phyloP scores from a whole-genome alignment of 371 early-diverging fungal genomes.

The Circinella umbellata region DNA sequence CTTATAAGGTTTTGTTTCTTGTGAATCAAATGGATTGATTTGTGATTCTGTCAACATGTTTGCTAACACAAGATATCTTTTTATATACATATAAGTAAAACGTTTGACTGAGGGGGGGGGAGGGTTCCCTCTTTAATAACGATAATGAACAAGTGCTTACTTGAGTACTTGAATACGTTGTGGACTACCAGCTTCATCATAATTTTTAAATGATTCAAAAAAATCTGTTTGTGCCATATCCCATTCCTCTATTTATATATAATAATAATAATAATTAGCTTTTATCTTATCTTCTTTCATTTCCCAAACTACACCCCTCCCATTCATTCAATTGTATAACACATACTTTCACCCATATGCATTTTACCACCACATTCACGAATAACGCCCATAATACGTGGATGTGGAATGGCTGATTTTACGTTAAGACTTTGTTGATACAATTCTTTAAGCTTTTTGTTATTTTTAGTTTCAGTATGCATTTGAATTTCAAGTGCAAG shows the following conservation, averaged over 20 bases:
- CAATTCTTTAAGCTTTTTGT: slow-evolving; percentile 84
- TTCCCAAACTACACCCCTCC: background rate
- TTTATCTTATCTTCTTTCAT: background rate
- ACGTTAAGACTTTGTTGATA: slow-evolving; percentile 89
- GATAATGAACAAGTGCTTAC: slow-evolving; percentile 41
- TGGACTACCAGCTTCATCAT: slow-evolving; percentile 94
- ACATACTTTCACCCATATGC: slow-evolving; percentile 91
- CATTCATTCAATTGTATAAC: too few species aligned
- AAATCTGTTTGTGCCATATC: slow-evolving; percentile 91
- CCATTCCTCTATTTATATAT: slow-evolving; percentile 75
- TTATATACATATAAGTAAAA: too few species aligned
- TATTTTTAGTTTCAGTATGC: slow-evolving; percentile 88
- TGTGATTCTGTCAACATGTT: slow-evolving; percentile 94
- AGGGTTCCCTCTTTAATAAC: too few species aligned
- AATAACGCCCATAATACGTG: slow-evolving; percentile 95
- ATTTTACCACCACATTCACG: slow-evolving; percentile 98
- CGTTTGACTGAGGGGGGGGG: too few species aligned
- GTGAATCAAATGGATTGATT: slow-evolving; percentile 96
- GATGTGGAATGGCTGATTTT: slow-evolving; percentile 95
- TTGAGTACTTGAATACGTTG: slow-evolving; percentile 94
- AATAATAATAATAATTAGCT: background rate
- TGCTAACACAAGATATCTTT: slow-evolving; percentile 86
- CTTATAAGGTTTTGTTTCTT: slow-evolving; percentile 96
- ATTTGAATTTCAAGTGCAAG: slow-evolving; percentile 93
- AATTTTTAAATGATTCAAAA: slow-evolving; percentile 96